Base-by-base conservation (phyloP, 768 basidiomycete species). In the Rhodotorula babjevae region DNA sequence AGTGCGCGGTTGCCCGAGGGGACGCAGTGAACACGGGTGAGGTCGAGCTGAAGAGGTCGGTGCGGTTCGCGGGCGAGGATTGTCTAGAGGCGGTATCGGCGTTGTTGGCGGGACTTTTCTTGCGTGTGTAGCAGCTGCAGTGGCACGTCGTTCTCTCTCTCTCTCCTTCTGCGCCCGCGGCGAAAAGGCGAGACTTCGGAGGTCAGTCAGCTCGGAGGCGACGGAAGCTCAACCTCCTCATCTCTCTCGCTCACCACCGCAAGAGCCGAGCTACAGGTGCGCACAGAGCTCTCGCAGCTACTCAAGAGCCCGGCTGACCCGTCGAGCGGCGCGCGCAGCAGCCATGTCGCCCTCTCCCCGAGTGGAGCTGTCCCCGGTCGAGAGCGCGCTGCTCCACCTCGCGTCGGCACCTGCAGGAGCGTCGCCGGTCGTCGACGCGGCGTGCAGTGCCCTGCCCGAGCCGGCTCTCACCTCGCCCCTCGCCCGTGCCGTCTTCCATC, bases 301-400 rank as follows among this genome's bases (percentile, higher is more conserved):
- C 21, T 49, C 47, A 49, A 21, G 46, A 15, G 14, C 15, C 47
- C 15, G 15, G 23, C 47, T 49, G 47, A 49, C 47, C 47, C 15
- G 3, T 15, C 3, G 23, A 52, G 50, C 16, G 21, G 11, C 50
- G 18, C 23, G 18, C 53, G 23, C n/a, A 58, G 44, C 8, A 36
- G 44, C 19, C 16, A 59, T 50, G 58, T 11, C 57, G 18, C 16
- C 29, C 31, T 47, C 58, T 52, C 60, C 66, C 25, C 18, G 31
- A 15, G 44, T 50, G 46, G 42, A 33, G 12, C 58, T 75, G 19
- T 15, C 27, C 1, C 42, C 69, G 2, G 52, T 33, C 27, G 74
- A 75, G 50, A 31, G 61, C 3, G 63, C 69, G 5, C 74, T 75
- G 27, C 56, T 75, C n/a, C 23, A 31, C 21, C 67, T 75, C 49